Percentiles rank a stretch among this genome's conserved stretches.
These are phyloP conservation scores for Stemphylium lycopersici DNA, from an alignment of 2,329 filamentous ascomycete genomes.

Conservation along the genomic window DNA sequence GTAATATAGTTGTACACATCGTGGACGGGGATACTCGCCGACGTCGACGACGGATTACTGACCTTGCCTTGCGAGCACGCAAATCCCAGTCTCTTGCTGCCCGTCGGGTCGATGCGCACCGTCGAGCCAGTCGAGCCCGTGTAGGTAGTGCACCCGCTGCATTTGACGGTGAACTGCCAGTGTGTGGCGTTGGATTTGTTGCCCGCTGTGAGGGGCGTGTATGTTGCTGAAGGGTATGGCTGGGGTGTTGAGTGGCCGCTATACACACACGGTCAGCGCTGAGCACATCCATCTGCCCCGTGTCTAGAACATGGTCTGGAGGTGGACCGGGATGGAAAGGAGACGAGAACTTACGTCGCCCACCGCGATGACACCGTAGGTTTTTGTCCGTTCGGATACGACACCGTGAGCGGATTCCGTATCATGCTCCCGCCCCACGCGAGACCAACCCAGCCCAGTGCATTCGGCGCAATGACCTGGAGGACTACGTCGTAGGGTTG, in stretches of 20 bases:
- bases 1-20: constrained; percentile 39
- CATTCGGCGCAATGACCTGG: constrained; percentile 35
- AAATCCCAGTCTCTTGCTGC: constrained; percentile 30
- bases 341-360: constrained; percentile 33
- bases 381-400: constrained; percentile 36
- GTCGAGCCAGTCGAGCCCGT: constrained; percentile 18
- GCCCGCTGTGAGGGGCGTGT: constrained; percentile 30
- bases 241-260: constrained; percentile 34
- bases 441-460: constrained; percentile 39
- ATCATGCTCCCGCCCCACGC: constrained; percentile 43
- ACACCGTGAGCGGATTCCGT: constrained; percentile 39
- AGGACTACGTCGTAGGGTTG: constrained; percentile 36
- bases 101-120: constrained; percentile 27
- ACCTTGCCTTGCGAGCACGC: constrained; percentile 31
- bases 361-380: constrained; percentile 36
- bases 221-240: constrained; percentile 34
- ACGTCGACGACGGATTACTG: constrained; percentile 26
- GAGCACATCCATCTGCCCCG: too few relatives aligned
- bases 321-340: too few relatives aligned
- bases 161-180: constrained; percentile 42
- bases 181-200: constrained; percentile 40
- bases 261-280: too few relatives aligned
- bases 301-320: too few relatives aligned
- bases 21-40: constrained; percentile 32
- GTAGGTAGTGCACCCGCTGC: constrained; percentile 38